Conservation (phyloP, 2,329 filamentous ascomycete genomes). For the Davidsoniella virescens region DNA sequence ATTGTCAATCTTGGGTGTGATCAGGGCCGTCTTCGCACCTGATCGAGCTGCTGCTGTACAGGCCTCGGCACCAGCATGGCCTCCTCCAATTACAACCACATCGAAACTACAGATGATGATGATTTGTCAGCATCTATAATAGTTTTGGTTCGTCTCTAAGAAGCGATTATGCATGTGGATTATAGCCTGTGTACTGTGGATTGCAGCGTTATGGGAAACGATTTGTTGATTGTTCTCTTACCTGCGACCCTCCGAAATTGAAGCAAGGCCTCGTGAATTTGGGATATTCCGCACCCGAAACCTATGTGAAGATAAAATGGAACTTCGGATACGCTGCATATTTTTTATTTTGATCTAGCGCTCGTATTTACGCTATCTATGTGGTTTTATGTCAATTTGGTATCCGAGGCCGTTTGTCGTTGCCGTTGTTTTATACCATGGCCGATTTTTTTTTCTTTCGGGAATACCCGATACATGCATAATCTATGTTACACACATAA, state of each 20-base stretch:
- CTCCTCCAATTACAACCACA: slow-evolving; percentile 89
- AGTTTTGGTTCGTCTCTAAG: too few species aligned
- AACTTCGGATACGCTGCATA: slow-evolving; percentile 1
- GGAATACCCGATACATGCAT: too few species aligned
- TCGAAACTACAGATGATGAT: slow-evolving; percentile 40
- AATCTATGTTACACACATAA: too few species aligned
- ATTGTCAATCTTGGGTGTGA: slow-evolving; percentile 78
- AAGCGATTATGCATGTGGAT: too few species aligned
- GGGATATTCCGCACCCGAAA: background rate
- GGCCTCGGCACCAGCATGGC: slow-evolving; percentile 89
- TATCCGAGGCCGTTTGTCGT: too few species aligned
- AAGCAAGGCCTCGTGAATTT: slow-evolving; percentile 3
- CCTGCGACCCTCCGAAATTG: background rate
- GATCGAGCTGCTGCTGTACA: slow-evolving; percentile 78
- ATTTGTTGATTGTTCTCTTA: background rate
- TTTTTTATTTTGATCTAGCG: background rate
- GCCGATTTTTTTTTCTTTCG: too few species aligned
- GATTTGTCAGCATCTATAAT: background rate
- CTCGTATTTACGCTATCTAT: too few species aligned
- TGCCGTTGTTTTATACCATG: too few species aligned
- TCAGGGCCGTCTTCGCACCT: slow-evolving; percentile 73
- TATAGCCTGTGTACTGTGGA: too few species aligned
- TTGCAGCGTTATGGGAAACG: too few species aligned
- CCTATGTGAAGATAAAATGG: background rate
- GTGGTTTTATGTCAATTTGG: too few species aligned